These are phyloP conservation scores for Curvularia sp. DNA, from an alignment of 2,329 filamentous ascomycete species.

Conservation along the genomic window DNA sequence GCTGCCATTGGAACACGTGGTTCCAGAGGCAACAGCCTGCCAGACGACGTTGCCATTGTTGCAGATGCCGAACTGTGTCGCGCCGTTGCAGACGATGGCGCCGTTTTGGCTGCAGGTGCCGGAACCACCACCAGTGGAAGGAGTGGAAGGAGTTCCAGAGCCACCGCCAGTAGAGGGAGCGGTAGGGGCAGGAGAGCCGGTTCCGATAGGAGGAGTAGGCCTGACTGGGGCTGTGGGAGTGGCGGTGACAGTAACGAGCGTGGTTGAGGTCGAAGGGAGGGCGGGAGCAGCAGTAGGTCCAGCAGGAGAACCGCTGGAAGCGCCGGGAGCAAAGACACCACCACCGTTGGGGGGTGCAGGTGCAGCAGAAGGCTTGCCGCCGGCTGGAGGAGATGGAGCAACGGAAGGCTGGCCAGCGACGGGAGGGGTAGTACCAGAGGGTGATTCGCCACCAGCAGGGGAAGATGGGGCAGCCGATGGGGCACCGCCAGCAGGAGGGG, in stretches of 20 bases:
- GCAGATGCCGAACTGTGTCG: constrained; percentile 53
- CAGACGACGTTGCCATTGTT: constrained; percentile 52
- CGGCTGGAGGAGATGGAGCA: constrained; percentile 9
- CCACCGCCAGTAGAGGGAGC: constrained; percentile 14
- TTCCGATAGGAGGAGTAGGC: constrained; percentile 19
- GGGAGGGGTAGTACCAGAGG: constrained; percentile 21
- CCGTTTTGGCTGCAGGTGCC: constrained; percentile 44
- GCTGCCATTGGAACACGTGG: constrained; percentile 52
- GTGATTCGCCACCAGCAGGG: constrained; percentile 19
- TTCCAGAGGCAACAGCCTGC: constrained; percentile 54
- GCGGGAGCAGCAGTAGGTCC: constrained; percentile 19
- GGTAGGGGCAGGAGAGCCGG: constrained; percentile 20
- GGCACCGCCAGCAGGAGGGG: constrained; percentile 15
- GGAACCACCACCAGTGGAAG: constrained; percentile 21
- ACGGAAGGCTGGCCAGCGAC: constrained; percentile 13
- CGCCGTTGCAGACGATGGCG: constrained; percentile 51
- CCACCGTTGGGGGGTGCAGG: constrained; percentile 32
- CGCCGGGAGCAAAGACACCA: constrained; percentile 44
- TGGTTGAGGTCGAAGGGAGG: constrained; percentile 35
- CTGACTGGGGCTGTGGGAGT: constrained; percentile 2
- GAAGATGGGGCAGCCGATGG: constrained; percentile 19
- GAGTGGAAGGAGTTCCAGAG: constrained; percentile 12
- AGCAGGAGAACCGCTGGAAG: constrained; percentile 18
- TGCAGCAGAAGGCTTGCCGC: constrained; percentile 15
- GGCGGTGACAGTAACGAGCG: constrained; percentile 39